Evolutionary conservation across 192 early-diverging fungal genomes (phyloP).

Genomic region (Podila verticillata): DNA sequence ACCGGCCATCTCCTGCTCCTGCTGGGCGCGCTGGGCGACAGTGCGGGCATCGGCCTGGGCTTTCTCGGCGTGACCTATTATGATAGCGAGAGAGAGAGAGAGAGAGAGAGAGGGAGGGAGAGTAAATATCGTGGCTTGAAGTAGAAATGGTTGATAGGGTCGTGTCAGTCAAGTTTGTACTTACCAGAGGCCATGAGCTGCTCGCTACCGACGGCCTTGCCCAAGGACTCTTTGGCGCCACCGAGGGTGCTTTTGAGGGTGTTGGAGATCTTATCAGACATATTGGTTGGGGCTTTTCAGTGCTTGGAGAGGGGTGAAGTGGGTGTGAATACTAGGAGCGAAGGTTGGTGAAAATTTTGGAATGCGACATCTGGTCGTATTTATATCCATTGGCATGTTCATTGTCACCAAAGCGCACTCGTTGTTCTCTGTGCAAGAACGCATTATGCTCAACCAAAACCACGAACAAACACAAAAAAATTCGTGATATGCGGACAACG

Average conservation of each 20-base stretch:
- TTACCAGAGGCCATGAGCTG: constrained; percentile 26
- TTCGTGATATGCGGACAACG: too few species aligned
- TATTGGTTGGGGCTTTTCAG: constrained; percentile 15
- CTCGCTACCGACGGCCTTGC: constrained; percentile 30
- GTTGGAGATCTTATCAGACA: constrained; percentile 29
- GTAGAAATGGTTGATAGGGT: too few species aligned
- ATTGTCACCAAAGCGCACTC: too few species aligned
- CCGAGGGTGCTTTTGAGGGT: constrained; percentile 15
- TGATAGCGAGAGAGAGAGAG: neutral
- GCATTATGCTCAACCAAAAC: too few species aligned
- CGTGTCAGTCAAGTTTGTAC: neutral
- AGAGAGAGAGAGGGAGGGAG: neutral
- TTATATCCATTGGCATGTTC: too few species aligned
- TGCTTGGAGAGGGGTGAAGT: neutral
- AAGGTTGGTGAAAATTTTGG: neutral
- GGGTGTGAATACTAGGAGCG: too few species aligned
- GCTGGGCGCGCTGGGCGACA: neutral
- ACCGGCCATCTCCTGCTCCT: neutral
- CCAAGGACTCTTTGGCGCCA: constrained; percentile 24
- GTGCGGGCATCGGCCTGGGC: constrained; percentile 25
- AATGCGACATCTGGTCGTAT: neutral
- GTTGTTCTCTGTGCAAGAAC: too few species aligned
- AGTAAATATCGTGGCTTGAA: neutral
- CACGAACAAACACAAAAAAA: too few species aligned
- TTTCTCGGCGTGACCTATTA: constrained; percentile 30